Conservation (phyloP, 2,329 filamentous ascomycete genomes). For the Exophiala sideris region DNA sequence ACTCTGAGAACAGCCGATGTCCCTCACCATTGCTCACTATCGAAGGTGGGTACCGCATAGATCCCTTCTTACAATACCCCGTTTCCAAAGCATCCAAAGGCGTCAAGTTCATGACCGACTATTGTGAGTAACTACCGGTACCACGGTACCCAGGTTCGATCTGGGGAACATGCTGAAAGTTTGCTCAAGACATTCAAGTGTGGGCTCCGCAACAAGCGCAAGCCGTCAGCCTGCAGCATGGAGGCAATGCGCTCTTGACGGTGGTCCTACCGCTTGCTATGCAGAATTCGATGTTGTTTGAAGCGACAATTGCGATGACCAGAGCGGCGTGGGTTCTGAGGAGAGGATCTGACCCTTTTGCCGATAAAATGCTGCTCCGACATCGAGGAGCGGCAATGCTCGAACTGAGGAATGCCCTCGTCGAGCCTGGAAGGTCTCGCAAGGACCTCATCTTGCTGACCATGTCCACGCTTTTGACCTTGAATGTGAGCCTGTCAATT, state of each 20-base stretch:
- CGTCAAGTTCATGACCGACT: conserved; percentile 15
- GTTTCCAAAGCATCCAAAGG: conserved; percentile 6
- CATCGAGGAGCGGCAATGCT: conserved; percentile 7
- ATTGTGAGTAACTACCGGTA: conserved; percentile 7
- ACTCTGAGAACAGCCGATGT: conserved; percentile 17
- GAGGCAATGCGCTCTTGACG: conserved; percentile 12
- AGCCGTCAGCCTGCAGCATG: conserved; percentile 6
- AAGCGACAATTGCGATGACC: conserved; percentile 19
- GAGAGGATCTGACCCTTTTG: conserved; percentile 10
- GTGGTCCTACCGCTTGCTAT: conserved; percentile 12
- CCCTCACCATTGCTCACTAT: conserved; percentile 15
- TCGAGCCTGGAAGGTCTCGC: not conserved
- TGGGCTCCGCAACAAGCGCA: conserved; percentile 19
- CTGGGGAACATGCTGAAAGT: not conserved
- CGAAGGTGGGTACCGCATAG: conserved; percentile 11
- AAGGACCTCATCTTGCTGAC: conserved; percentile 13
- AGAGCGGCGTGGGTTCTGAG: conserved; percentile 18
- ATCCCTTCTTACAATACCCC: conserved; percentile 14
- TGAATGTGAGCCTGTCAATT: conserved; percentile 8
- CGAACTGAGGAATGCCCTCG: conserved; percentile 8
- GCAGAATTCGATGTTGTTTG: conserved; percentile 15
- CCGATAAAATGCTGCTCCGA: conserved; percentile 17
- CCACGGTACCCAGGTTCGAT: too few relatives aligned
- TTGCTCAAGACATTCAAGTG: conserved; percentile 11
- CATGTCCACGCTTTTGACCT: conserved; percentile 16